phyloP scores from a whole-genome alignment of 768 basidiomycete species.

The Cubamyces sp. region DNA sequence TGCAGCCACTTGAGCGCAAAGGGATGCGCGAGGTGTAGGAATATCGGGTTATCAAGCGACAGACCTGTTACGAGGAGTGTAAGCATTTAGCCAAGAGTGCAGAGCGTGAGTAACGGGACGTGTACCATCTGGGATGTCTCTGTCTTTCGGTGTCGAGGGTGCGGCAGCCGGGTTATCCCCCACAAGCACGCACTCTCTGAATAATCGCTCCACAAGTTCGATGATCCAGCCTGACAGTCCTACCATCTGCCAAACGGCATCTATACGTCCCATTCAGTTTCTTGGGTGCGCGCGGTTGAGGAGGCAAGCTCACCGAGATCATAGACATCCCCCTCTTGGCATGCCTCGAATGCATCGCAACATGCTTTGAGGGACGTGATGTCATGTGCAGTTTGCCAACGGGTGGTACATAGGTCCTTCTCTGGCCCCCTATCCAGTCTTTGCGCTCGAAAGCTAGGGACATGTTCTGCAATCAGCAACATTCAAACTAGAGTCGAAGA shows the following conservation, averaged over 20 bases:
- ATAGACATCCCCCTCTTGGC: conserved; percentile 60
- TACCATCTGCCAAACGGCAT: conserved; percentile 74
- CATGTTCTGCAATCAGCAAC: not conserved
- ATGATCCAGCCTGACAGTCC: conserved; percentile 65
- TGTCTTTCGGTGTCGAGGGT: conserved; percentile 5
- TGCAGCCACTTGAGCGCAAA: conserved; percentile 56
- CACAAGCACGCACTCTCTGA: conserved; percentile 54
- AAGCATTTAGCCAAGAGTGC: not conserved
- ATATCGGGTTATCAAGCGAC: conserved; percentile 39
- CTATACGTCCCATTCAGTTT: conserved; percentile 39
- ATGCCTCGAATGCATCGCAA: conserved; percentile 67
- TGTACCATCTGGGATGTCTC: conserved; percentile 13
- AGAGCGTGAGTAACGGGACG: not conserved
- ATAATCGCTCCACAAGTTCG: conserved; percentile 59
- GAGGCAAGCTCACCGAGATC: conserved; percentile 55
- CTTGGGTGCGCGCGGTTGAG: not conserved
- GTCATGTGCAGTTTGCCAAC: conserved; percentile 69
- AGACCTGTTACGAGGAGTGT: not conserved
- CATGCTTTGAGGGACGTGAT: conserved; percentile 66
- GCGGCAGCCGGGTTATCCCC: conserved; percentile 29
- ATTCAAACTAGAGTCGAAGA: conserved; percentile 5
- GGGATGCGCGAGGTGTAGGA: conserved; percentile 69
- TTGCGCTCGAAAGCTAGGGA: conserved; percentile 39
- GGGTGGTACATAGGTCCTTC: conserved; percentile 44
- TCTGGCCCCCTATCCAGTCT: conserved; percentile 39